Evolutionary conservation across 331 rosid genomes (phyloP).

Genomic region (Quercus phellos): DNA sequence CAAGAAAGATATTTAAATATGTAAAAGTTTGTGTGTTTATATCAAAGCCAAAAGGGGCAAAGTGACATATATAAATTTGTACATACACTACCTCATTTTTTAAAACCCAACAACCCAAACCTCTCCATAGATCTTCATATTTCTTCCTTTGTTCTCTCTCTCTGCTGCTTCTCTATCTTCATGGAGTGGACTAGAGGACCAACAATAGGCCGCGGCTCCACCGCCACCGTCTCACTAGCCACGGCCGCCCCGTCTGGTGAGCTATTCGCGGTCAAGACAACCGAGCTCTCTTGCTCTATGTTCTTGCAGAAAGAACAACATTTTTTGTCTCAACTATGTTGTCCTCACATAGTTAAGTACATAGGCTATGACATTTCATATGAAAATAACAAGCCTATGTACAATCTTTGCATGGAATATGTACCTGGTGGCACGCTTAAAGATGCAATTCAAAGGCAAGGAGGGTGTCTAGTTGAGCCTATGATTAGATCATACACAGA

Average conservation of each 20-base stretch:
- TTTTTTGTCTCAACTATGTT: slow-evolving; percentile 31
- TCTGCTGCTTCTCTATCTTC: neutral
- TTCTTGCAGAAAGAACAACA: slow-evolving; percentile 33
- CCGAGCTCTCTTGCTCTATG: slow-evolving; percentile 24
- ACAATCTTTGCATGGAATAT: slow-evolving; percentile 48
- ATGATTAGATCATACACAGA: slow-evolving; percentile 23
- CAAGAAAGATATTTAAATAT: neutral
- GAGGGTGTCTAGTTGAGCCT: slow-evolving; percentile 34
- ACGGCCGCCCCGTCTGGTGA: slow-evolving; percentile 16
- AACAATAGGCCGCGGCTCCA: slow-evolving; percentile 46
- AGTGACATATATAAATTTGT: neutral
- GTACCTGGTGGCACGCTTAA: slow-evolving; percentile 38
- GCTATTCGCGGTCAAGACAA: slow-evolving; percentile 37
- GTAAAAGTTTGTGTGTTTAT: neutral
- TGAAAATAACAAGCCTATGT: slow-evolving; percentile 11
- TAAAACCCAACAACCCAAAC: neutral
- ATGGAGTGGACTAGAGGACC: slow-evolving; percentile 49
- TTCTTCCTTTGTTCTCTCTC: neutral
- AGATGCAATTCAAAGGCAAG: slow-evolving; percentile 24
- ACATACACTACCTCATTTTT: neutral
- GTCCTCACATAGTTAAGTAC: slow-evolving; percentile 30
- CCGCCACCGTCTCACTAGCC: slow-evolving; percentile 40
- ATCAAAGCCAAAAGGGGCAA: neutral
- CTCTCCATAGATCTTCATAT: neutral
- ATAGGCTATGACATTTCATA: slow-evolving; percentile 28